Conservation (phyloP, 1,284 basidiomycete species). For the Trichosporon sp. region DNA sequence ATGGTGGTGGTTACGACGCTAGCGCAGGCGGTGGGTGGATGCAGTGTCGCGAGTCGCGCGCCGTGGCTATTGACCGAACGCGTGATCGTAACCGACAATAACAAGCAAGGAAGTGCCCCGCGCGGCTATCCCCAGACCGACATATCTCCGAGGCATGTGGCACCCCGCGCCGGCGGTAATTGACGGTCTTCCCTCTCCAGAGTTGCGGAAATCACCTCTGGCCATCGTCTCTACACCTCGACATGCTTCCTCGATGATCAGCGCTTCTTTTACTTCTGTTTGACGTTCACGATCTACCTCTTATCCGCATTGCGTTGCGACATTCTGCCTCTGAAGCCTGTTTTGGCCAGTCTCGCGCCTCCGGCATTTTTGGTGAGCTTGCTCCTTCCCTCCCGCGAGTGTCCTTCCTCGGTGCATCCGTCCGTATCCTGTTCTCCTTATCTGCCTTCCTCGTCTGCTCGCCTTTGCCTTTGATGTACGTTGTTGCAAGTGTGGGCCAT, state of each 20-base stretch:
- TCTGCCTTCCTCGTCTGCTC: too few species aligned
- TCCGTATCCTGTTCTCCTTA: too few species aligned
- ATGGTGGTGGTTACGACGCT: background rate
- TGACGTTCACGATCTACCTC: too few species aligned
- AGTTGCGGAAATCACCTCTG: background rate
- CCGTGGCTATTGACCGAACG: background rate
- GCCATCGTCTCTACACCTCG: background rate
- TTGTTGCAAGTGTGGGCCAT: too few species aligned
- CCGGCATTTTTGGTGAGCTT: too few species aligned
- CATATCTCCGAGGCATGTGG: conserved; percentile 1
- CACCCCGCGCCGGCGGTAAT: background rate
- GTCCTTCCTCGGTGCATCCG: too few species aligned
- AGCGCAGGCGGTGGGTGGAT: background rate
- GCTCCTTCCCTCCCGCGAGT: too few species aligned
- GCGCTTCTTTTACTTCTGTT: background rate
- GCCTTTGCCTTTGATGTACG: too few species aligned
- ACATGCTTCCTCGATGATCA: background rate
- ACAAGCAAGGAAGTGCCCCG: background rate
- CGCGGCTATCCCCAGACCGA: background rate
- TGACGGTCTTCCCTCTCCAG: background rate
- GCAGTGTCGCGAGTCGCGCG: background rate
- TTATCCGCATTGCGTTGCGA: too few species aligned
- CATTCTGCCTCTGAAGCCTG: too few species aligned
- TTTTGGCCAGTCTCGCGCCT: too few species aligned
- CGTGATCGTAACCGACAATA: background rate